These are phyloP conservation scores for Zymoseptoria passerinii DNA, from an alignment of 2,329 filamentous ascomycete species.

Conservation along the genomic window DNA sequence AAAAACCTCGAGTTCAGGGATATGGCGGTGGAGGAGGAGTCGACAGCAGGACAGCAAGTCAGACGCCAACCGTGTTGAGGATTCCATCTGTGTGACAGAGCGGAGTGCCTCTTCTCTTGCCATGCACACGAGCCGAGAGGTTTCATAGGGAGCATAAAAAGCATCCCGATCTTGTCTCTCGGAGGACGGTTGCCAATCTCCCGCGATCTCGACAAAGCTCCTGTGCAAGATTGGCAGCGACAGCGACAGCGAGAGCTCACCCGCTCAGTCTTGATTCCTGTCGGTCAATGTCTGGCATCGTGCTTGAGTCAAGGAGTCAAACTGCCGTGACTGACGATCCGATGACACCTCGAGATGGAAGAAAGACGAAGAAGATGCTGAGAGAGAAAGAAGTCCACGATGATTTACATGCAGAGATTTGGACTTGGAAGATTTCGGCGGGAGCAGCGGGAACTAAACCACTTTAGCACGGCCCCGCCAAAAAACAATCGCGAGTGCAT, in stretches of 20 bases:
- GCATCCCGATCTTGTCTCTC: background rate
- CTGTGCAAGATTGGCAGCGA: background rate
- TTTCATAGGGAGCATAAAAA: background rate
- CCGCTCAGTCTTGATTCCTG: background rate
- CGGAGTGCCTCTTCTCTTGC: background rate
- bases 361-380: background rate
- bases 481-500: background rate
- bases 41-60: background rate
- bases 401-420: background rate
- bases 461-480: background rate
- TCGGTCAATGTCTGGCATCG: background rate
- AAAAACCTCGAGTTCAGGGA: too few relatives aligned
- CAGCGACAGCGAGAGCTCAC: background rate
- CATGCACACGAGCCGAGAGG: background rate
- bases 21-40: background rate
- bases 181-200: background rate
- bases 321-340: background rate
- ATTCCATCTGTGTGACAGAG: background rate
- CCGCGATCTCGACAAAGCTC: background rate
- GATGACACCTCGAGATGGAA: background rate
- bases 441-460: background rate
- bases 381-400: background rate
- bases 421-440: background rate
- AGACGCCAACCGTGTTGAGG: too few relatives aligned
- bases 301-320: background rate